A percentile compares a stretch with the other conserved stretches of the same genome.
These are phyloP conservation scores for Aspergillus homomorphus DNA, from an alignment of 495 filamentous ascomycete genomes.

Conservation along the genomic window DNA sequence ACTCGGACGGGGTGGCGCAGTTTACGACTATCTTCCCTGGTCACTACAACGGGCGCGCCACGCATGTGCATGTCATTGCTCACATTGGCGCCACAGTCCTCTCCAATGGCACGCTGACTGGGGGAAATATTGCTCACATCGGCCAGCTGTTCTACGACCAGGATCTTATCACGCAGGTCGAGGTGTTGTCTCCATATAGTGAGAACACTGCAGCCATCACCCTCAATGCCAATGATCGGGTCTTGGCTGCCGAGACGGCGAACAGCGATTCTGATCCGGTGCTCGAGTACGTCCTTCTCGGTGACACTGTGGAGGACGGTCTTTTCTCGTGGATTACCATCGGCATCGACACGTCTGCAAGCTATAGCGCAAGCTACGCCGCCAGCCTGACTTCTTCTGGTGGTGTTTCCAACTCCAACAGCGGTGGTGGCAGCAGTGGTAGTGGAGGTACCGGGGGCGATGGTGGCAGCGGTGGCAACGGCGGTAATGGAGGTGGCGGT, in stretches of 20 bases:
- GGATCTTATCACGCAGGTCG: slow-evolving; percentile 44
- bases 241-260: slow-evolving; percentile 36
- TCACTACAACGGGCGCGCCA: slow-evolving; percentile 46
- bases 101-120: slow-evolving; percentile 32
- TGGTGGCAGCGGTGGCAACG: no score
- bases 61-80: slow-evolving; percentile 35
- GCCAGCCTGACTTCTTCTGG: neutral
- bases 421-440: no score
- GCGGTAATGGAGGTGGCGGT: no score
- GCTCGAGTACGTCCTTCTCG: slow-evolving; percentile 53
- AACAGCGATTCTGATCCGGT: slow-evolving; percentile 54
- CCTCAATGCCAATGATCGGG: slow-evolving; percentile 51
- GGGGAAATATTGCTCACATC: slow-evolving; percentile 42
- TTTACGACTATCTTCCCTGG: slow-evolving; percentile 55
- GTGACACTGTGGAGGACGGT: slow-evolving; percentile 46
- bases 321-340: slow-evolving; percentile 10
- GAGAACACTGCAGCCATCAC: slow-evolving; percentile 50
- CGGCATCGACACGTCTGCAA: neutral
- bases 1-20: slow-evolving; percentile 46
- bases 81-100: slow-evolving; percentile 31
- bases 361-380: neutral
- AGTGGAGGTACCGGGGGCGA: no score
- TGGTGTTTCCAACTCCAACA: neutral
- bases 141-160: slow-evolving; percentile 65
- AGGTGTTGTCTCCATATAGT: slow-evolving; percentile 50